Evolutionary conservation across 2,329 filamentous ascomycete species (phyloP).

Genomic region (Diaporthe sp.): DNA sequence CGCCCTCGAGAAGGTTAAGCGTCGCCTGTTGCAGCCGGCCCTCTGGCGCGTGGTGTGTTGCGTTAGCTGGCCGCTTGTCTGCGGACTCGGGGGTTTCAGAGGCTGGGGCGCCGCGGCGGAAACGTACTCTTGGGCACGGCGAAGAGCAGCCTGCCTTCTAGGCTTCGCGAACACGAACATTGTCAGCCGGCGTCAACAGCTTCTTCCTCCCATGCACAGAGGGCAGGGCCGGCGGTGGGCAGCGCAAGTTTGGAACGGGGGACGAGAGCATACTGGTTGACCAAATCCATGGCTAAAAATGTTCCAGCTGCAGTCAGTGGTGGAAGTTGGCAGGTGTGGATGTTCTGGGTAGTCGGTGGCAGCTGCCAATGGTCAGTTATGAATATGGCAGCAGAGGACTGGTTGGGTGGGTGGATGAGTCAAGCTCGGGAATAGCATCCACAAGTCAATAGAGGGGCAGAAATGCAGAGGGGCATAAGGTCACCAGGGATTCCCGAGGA

Average conservation of each 20-base stretch:
- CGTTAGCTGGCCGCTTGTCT: constrained; percentile 41
- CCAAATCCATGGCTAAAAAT: constrained; percentile 60
- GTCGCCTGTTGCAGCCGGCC: constrained; percentile 90
- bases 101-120: constrained; percentile 25
- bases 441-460: constrained; percentile 30
- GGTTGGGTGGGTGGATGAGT: constrained; percentile 29
- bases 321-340: not conserved
- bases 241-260: not conserved
- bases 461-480: not conserved
- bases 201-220: not conserved
- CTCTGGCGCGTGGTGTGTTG: constrained; percentile 67
- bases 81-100: constrained; percentile 1
- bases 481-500: not conserved
- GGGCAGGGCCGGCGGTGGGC: no score
- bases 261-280: constrained; percentile 61
- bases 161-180: constrained; percentile 62
- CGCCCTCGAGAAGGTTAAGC: constrained; percentile 91
- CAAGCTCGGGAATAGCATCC: constrained; percentile 36
- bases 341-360: not conserved
- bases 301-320: not conserved
- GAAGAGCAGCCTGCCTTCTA: constrained; percentile 93
- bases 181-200: constrained; percentile 49
- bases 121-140: constrained; percentile 97
- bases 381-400: not conserved
- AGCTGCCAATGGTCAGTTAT: constrained; percentile 22